Conservation (phyloP, 495 filamentous ascomycete genomes). For the Daldinia childiae region DNA sequence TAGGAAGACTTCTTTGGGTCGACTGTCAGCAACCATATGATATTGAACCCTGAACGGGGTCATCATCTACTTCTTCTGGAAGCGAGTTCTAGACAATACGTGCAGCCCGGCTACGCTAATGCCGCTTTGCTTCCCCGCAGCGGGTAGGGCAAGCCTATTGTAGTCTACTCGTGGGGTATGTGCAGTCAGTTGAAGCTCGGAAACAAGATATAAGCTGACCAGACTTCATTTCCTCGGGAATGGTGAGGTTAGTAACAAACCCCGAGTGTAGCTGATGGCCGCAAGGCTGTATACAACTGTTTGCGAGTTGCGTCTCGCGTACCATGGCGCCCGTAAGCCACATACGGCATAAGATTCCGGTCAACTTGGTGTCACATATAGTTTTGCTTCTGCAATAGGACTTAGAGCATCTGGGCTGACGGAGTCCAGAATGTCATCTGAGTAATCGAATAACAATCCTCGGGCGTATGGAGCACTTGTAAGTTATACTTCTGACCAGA, state of each 20-base stretch:
- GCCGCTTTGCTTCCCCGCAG: slow-evolving; percentile 32
- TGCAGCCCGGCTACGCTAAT: slow-evolving; percentile 34
- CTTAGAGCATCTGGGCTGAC: slow-evolving; percentile 8
- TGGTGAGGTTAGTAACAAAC: slow-evolving; percentile 10
- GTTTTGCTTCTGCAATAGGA: not conserved
- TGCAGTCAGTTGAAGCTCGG: slow-evolving; percentile 11
- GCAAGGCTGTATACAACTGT: slow-evolving; percentile 20
- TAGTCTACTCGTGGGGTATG: slow-evolving; percentile 20
- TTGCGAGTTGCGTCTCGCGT: slow-evolving; percentile 8
- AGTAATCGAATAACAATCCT: slow-evolving; percentile 21
- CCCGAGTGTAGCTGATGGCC: slow-evolving; percentile 10
- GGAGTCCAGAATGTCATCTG: slow-evolving; percentile 11
- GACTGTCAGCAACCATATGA: slow-evolving; percentile 16
- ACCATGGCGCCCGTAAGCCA: slow-evolving; percentile 16
- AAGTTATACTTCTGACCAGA: slow-evolving; percentile 2
- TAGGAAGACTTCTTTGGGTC: not conserved
- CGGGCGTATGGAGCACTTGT: not conserved
- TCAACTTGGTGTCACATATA: slow-evolving; percentile 1
- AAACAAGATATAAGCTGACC: slow-evolving; percentile 36
- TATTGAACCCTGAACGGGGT: slow-evolving; percentile 3
- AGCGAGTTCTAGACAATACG: slow-evolving; percentile 15
- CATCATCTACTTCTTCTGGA: slow-evolving; percentile 21
- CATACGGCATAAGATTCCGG: slow-evolving; percentile 35
- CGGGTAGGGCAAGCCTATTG: slow-evolving; percentile 19
- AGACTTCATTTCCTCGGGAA: not conserved